Conservation (phyloP, 2,329 filamentous ascomycete species). For the Xenosphaeropsis pyriputrescens region DNA sequence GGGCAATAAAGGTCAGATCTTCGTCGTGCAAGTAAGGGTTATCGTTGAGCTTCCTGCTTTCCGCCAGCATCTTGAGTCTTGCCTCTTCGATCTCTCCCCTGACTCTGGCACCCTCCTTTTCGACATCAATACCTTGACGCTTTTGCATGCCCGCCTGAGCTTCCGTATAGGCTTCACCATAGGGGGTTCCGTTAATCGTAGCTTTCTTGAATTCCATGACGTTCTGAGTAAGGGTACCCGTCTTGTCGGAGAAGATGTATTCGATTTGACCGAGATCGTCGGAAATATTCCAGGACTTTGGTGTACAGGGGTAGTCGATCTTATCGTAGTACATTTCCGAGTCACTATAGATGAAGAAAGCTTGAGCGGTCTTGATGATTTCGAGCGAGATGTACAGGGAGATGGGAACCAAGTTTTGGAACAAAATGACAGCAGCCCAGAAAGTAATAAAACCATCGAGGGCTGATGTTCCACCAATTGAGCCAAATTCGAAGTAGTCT, state of each 20-base stretch:
- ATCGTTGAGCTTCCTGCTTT: conserved; percentile 63
- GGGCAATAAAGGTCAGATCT: conserved; percentile 80
- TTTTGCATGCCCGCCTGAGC: conserved; percentile 94
- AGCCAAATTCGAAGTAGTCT: conserved; percentile 72
- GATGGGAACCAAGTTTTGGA: conserved; percentile 97
- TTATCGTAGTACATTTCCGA: conserved; percentile 93
- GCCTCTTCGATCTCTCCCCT: conserved; percentile 66
- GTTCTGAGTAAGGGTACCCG: conserved; percentile 78
- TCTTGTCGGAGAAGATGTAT: conserved; percentile 97
- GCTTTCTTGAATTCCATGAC: conserved; percentile 99
- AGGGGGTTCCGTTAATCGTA: conserved; percentile 88
- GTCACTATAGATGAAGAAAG: conserved; percentile 95
- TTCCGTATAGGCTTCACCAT: conserved; percentile 96
- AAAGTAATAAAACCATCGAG: conserved; percentile 93
- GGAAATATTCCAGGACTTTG: conserved; percentile 98
- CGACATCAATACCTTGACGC: conserved; percentile 73
- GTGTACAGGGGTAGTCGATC: conserved; percentile 87
- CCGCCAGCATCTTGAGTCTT: conserved; percentile 55
- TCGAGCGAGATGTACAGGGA: conserved; percentile 96
- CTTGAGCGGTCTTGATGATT: conserved; percentile 85
- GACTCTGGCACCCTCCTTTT: conserved; percentile 60
- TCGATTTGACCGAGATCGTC: conserved; percentile 97
- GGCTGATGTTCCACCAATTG: conserved; percentile 58
- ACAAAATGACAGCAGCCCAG: conserved; percentile 86
- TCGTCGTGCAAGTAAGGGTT: conserved; percentile 89